Percentiles rank a stretch among this genome's conserved stretches.
These are phyloP conservation scores for Candida hispaniensis DNA, from an alignment of 805 yeast species.

Conservation along the genomic window DNA sequence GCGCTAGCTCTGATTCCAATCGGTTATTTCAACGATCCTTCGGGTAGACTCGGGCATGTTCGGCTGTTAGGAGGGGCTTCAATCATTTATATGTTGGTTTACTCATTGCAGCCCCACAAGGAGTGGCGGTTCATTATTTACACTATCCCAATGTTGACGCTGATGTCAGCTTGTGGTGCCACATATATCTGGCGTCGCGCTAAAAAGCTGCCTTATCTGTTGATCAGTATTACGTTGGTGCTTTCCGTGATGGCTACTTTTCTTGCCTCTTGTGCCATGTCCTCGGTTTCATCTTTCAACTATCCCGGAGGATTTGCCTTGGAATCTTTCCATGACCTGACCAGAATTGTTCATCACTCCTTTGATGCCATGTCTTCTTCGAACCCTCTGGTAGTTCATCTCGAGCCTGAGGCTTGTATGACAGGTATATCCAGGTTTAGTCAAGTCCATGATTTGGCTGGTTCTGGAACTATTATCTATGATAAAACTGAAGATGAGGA, in stretches of 20 bases:
- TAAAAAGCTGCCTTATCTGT: constrained; percentile 18
- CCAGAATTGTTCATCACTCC: constrained; percentile 22
- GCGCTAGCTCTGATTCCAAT: constrained; percentile 34
- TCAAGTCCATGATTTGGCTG: constrained; percentile 36
- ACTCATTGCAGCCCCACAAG: constrained; percentile 83
- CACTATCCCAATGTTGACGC: constrained; percentile 54
- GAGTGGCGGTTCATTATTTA: constrained; percentile 89
- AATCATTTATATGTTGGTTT: constrained; percentile 42
- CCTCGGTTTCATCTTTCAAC: constrained; percentile 56
- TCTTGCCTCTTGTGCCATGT: constrained; percentile 39
- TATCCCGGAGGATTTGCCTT: constrained; percentile 88
- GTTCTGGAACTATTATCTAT: constrained; percentile 32
- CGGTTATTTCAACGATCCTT: constrained; percentile 34
- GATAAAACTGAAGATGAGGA: constrained; percentile 61
- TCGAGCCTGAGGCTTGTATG: constrained; percentile 77
- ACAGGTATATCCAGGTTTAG: constrained; percentile 74
- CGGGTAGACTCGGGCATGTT: constrained; percentile 23
- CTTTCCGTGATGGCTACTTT: constrained; percentile 31
- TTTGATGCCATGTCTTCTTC: constrained; percentile 15
- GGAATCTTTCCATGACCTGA: constrained; percentile 37
- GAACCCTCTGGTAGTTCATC: constrained; percentile 41
- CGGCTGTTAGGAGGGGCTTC: constrained; percentile 43
- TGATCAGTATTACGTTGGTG: constrained; percentile 28
- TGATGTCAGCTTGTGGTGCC: constrained; percentile 55
- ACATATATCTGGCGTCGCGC: constrained; percentile 29